phyloP scores from a whole-genome alignment of 805 yeast genomes.

The Candida adriatica region DNA sequence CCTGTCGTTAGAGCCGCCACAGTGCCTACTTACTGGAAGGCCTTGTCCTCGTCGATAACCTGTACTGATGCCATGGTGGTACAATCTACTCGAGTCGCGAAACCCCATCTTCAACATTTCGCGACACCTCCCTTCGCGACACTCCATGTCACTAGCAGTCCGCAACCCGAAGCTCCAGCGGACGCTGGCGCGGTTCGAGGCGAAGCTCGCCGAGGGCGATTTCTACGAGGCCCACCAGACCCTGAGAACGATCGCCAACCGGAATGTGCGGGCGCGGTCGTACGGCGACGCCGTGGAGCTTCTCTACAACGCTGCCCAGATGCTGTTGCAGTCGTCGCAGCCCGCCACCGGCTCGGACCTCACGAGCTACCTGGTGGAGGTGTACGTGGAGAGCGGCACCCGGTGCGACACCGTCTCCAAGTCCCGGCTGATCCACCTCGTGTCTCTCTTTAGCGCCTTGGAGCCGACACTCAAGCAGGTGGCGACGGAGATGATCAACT shows the following conservation, averaged over 20 bases:
- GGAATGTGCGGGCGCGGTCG: slow-evolving; percentile 66
- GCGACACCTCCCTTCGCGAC: too few species aligned
- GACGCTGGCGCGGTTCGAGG: slow-evolving; percentile 60
- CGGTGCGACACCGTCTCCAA: slow-evolving; percentile 37
- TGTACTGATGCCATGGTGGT: slow-evolving; percentile 37
- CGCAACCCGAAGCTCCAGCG: slow-evolving; percentile 39
- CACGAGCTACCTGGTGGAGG: slow-evolving; percentile 62
- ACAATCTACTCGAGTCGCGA: too few species aligned
- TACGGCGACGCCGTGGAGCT: slow-evolving; percentile 68
- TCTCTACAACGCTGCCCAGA: slow-evolving; percentile 62
- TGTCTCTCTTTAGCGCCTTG: slow-evolving; percentile 34
- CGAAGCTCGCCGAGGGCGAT: slow-evolving; percentile 62
- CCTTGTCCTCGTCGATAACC: slow-evolving; percentile 45
- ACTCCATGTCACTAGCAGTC: slow-evolving; percentile 9
- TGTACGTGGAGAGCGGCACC: slow-evolving; percentile 47
- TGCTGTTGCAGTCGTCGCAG: slow-evolving; percentile 61
- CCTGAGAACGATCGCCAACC: slow-evolving; percentile 77
- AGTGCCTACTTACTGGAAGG: slow-evolving; percentile 29
- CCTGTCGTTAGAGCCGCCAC: too few species aligned
- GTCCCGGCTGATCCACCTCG: slow-evolving; percentile 39
- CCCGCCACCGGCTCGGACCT: slow-evolving; percentile 81
- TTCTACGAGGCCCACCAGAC: slow-evolving; percentile 97
- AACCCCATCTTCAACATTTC: too few species aligned
- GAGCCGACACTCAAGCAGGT: slow-evolving; percentile 65
- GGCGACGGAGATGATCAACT: slow-evolving; percentile 56